Base-by-base conservation (phyloP, 164 flowering plant genomes). In the Akebia trifoliata region DNA sequence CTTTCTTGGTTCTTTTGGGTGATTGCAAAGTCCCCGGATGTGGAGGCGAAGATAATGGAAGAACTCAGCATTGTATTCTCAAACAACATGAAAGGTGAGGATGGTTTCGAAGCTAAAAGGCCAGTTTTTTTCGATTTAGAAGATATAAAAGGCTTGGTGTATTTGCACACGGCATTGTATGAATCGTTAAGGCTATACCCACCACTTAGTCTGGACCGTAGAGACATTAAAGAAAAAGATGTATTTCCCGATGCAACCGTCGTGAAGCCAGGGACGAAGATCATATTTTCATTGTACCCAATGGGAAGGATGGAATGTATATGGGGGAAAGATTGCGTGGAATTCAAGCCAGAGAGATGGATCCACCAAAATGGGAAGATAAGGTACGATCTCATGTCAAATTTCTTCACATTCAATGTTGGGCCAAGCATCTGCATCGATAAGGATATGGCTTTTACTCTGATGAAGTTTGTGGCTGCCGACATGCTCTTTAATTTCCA, bases 361-460 rank as follows among this genome's bases (percentile, higher is more conserved):
- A 60, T 72, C 7, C 35, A 62, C 1, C 56, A 58, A n/a, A 15
- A 53, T 25, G 76, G 76, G 24, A 54, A 52, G 45, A 22, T 75
- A 48, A 69, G 59, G n/a, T 59, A 67, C 26, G 66, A 62, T 52
- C 61, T 57, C 2, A 47, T 62, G 10, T 65, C 53, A 46, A 77
- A 74, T 63, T 72, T 74, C 31, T 60, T 59, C 6, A 61, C 66
- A 0, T 77, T 77, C 62, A 70, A 65, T 43, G 62, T 55, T 0
- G 81, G 81, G 2, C 82, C 82, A 2, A 75, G 82, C 57, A 55
- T 17, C n/a, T 78, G 82, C 40, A 11, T 75, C 4, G 82, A 79
- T 2, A 75, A 67, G 48, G 74, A 75, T 7, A 59, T 73, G 70
- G 74, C 79, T 22, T 64, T 72, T 38, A 54, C 60, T 38, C 72